Percentiles rank a stretch among this genome's conserved stretches.
phyloP scores from a whole-genome alignment of 345 rosid species.

The Abelmoschus esculentus region DNA sequence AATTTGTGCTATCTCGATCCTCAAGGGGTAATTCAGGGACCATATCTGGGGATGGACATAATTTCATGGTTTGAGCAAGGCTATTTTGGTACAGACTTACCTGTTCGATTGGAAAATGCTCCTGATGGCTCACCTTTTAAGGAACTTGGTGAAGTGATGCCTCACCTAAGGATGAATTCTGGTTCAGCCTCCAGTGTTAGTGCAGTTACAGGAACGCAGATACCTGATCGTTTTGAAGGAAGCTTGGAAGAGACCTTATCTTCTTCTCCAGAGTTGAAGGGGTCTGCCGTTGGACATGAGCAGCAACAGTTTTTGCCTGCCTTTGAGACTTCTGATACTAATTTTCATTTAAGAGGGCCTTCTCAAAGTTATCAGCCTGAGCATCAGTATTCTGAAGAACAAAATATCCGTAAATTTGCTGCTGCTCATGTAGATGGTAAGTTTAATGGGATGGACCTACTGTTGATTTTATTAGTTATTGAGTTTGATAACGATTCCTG shows the following conservation, averaged over 20 bases:
- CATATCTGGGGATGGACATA: slow-evolving; percentile 69
- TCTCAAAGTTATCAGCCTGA: slow-evolving; percentile 11
- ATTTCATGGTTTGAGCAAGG: slow-evolving; percentile 89
- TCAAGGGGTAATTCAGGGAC: slow-evolving; percentile 78
- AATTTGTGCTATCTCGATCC: slow-evolving; percentile 80
- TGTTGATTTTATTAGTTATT: slow-evolving; percentile 14
- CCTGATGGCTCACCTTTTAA: slow-evolving; percentile 68
- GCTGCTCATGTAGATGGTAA: slow-evolving; percentile 44
- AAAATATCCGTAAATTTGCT: slow-evolving; percentile 24
- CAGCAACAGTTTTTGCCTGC: slow-evolving; percentile 19
- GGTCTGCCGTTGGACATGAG: slow-evolving; percentile 10
- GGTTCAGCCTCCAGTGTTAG: slow-evolving; percentile 2
- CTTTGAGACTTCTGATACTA: slow-evolving; percentile 11
- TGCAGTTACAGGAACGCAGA: slow-evolving; percentile 2
- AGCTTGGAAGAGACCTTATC: neutral
- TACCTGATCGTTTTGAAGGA: slow-evolving; percentile 16
- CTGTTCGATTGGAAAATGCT: slow-evolving; percentile 64
- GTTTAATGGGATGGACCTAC: neutral
- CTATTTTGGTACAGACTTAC: slow-evolving; percentile 78
- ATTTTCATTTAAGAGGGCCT: slow-evolving; percentile 14
- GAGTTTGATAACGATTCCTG: slow-evolving; percentile 4
- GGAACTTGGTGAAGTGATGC: slow-evolving; percentile 59
- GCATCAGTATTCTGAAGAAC: slow-evolving; percentile 15
- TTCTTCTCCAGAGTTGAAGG: slow-evolving; percentile 9
- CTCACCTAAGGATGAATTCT: slow-evolving; percentile 33